Percentiles rank a stretch among this genome's conserved stretches.
Evolutionary conservation across 129 eudicot species (phyloP).

Genomic region (Pittosporum tobira): DNA sequence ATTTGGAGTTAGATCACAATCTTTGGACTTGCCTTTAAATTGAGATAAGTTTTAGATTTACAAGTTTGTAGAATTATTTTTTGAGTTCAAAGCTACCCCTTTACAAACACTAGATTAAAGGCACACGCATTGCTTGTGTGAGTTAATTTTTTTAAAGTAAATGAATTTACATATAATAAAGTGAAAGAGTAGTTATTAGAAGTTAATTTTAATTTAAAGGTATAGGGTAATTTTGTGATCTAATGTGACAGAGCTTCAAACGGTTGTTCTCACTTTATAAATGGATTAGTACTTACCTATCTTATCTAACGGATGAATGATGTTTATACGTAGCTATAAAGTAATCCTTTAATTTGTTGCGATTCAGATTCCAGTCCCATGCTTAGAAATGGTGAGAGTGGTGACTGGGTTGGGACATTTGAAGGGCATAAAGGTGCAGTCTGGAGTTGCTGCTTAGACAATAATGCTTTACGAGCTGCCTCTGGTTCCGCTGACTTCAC

Average conservation of each 20-base stretch:
- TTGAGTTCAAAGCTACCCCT: too few relatives aligned
- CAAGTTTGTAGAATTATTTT: too few relatives aligned
- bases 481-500: conserved; percentile 77
- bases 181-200: too few relatives aligned
- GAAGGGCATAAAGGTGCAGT: conserved; percentile 87
- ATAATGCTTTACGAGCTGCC: conserved; percentile 66
- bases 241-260: too few relatives aligned
- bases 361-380: conserved; percentile 60
- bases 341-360: neutral
- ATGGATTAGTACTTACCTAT: neutral
- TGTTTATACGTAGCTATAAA: neutral
- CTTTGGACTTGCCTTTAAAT: neutral
- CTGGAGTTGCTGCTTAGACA: conserved; percentile 79
- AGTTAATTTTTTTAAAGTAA: too few relatives aligned
- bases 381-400: conserved; percentile 82
- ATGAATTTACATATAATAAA: too few relatives aligned
- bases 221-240: too few relatives aligned
- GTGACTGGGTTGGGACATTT: conserved; percentile 85
- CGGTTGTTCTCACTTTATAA: too few relatives aligned
- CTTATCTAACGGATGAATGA: neutral
- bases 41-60: too few relatives aligned
- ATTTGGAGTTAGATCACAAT: neutral
- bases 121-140: too few relatives aligned
- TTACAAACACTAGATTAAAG: too few relatives aligned
- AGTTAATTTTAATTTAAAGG: too few relatives aligned